A percentile compares a stretch with the other conserved stretches of the same genome.
phyloP scores from a whole-genome alignment of 2,329 filamentous ascomycete genomes.

The Fusarium sp. region DNA sequence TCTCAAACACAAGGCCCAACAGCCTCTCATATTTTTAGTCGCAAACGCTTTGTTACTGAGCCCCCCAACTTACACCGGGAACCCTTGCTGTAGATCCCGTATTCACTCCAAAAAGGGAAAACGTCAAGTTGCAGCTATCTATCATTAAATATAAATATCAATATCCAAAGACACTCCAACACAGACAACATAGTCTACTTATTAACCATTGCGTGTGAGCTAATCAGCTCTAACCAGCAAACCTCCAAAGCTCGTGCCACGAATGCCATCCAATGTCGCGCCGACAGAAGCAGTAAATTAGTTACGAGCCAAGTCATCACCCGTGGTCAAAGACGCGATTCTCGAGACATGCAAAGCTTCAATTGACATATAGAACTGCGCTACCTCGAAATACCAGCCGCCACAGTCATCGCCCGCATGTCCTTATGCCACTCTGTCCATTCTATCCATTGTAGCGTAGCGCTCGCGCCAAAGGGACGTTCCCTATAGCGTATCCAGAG shows the following conservation, averaged over 20 bases:
- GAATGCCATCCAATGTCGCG: background rate
- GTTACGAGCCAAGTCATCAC: slow-evolving; percentile 6
- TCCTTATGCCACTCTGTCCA: slow-evolving; percentile 37
- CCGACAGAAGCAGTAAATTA: background rate
- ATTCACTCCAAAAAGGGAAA: no score
- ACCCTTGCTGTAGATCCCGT: no score
- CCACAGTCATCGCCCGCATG: slow-evolving; percentile 38
- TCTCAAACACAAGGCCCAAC: no score
- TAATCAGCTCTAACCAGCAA: slow-evolving; percentile 20
- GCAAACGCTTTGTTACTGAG: background rate
- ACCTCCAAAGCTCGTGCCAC: background rate
- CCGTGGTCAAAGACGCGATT: slow-evolving; percentile 2
- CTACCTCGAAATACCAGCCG: slow-evolving; percentile 39
- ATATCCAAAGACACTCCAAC: background rate
- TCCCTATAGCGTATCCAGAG: slow-evolving; percentile 16
- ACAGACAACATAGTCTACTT: slow-evolving; percentile 2
- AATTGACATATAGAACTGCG: slow-evolving; percentile 41
- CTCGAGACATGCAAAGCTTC: slow-evolving; percentile 42
- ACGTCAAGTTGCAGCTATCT: background rate
- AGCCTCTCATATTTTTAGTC: background rate
- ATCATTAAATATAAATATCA: background rate
- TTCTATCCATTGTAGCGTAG: slow-evolving; percentile 14
- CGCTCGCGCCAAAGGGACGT: slow-evolving; percentile 7
- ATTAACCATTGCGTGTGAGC: slow-evolving; percentile 6
- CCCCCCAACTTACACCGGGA: no score